Evolutionary conservation across 1,139 yeast species (phyloP).

Genomic region (Kodamaea sp.): DNA sequence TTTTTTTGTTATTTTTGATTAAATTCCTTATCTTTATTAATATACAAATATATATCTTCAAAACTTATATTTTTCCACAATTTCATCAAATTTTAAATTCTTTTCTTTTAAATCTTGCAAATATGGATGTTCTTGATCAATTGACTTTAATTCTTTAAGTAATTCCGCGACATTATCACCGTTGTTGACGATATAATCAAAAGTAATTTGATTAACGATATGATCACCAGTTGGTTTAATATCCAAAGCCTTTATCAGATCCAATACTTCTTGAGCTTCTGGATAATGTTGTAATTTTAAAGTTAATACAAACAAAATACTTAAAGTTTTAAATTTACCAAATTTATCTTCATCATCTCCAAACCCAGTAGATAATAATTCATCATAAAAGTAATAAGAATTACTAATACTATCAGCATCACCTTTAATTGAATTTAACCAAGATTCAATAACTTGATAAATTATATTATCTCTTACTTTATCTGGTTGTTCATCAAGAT

Average conservation of each 20-base stretch:
- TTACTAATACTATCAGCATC: conserved; percentile 56
- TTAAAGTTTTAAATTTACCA: conserved; percentile 37
- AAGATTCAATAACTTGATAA: conserved; percentile 65
- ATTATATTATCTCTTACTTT: conserved; percentile 61
- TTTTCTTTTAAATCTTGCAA: conserved; percentile 51
- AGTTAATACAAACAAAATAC: conserved; percentile 39
- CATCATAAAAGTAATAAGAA: conserved; percentile 71
- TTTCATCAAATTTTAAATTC: conserved; percentile 50
- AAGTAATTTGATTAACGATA: conserved; percentile 56
- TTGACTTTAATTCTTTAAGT: conserved; percentile 35
- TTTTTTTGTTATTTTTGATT: background rate
- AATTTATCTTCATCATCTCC: conserved; percentile 35
- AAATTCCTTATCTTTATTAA: background rate
- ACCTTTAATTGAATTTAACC: conserved; percentile 55
- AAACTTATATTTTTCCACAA: conserved; percentile 50
- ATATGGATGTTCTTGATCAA: conserved; percentile 49
- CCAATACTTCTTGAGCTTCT: conserved; percentile 45
- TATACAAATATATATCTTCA: conserved; percentile 1
- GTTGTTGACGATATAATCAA: conserved; percentile 46
- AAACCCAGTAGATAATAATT: conserved; percentile 50
- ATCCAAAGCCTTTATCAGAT: conserved; percentile 36
- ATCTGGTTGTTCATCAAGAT: conserved; percentile 27
- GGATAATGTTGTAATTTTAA: conserved; percentile 45
- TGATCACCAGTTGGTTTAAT: conserved; percentile 44
- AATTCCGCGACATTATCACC: conserved; percentile 41